Evolutionary conservation across 2,329 filamentous ascomycete species (phyloP).

Genomic region (Talaromyces rugulosus): DNA sequence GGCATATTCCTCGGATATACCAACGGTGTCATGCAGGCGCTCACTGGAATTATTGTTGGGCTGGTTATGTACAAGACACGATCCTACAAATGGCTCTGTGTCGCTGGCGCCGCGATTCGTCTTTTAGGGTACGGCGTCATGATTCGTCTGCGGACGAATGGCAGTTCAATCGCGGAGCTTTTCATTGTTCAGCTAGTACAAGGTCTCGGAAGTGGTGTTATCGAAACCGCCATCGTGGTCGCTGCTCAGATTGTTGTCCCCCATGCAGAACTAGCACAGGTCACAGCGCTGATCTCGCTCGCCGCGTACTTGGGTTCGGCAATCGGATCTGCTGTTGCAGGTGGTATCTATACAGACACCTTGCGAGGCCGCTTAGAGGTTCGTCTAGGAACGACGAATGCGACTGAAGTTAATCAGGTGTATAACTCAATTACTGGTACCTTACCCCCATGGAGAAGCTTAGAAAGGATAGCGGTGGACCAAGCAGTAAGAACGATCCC

Average conservation of each 20-base stretch:
- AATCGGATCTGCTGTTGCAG: slow-evolving; percentile 40
- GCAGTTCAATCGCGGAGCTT: slow-evolving; percentile 43
- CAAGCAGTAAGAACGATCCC: slow-evolving; percentile 24
- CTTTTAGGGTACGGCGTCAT: slow-evolving; percentile 50
- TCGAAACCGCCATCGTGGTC: slow-evolving; percentile 42
- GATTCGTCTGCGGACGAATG: slow-evolving; percentile 44
- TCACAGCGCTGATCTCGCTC: slow-evolving; percentile 45
- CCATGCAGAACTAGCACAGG: slow-evolving; percentile 45
- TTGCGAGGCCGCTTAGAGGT: slow-evolving; percentile 35
- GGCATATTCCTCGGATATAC: slow-evolving; percentile 42
- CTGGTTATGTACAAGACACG: slow-evolving; percentile 40
- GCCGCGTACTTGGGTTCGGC: slow-evolving; percentile 37
- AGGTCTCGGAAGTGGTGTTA: slow-evolving; percentile 45
- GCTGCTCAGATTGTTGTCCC: slow-evolving; percentile 44
- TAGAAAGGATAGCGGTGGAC: slow-evolving; percentile 41
- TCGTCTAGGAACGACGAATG: slow-evolving; percentile 32
- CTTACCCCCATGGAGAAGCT: slow-evolving; percentile 38
- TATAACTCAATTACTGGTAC: slow-evolving; percentile 45
- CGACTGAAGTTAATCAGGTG: slow-evolving; percentile 32
- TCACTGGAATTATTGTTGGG: slow-evolving; percentile 39
- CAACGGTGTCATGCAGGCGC: slow-evolving; percentile 40
- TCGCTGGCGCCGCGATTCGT: slow-evolving; percentile 40
- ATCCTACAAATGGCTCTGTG: slow-evolving; percentile 46
- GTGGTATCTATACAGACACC: slow-evolving; percentile 49
- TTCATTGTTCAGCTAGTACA: slow-evolving; percentile 48